Percentiles rank a stretch among this genome's conserved stretches.
Evolutionary conservation across 2,329 filamentous ascomycete species (phyloP).

Genomic region (Trichophyton simii): DNA sequence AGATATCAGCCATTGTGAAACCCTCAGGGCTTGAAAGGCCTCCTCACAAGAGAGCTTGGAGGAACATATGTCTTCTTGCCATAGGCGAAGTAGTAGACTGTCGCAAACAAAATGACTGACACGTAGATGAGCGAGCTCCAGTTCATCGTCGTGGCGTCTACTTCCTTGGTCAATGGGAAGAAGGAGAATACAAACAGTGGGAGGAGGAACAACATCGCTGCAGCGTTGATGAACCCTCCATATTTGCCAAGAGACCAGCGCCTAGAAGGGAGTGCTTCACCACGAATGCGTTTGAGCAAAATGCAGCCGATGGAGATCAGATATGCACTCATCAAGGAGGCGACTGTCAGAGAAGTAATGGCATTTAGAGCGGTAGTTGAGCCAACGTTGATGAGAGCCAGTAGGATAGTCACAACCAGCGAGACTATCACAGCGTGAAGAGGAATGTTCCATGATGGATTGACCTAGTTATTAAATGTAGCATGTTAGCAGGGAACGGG

Average conservation of each 20-base stretch:
- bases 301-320: constrained; percentile 38
- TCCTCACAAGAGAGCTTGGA: constrained; percentile 26
- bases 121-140: constrained; percentile 38
- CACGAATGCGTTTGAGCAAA: constrained; percentile 30
- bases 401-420: constrained; percentile 31
- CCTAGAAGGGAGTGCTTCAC: constrained; percentile 30
- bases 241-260: constrained; percentile 36
- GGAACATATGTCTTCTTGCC: constrained; percentile 32
- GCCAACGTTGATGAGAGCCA: constrained; percentile 42
- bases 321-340: constrained; percentile 32
- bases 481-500: background rate
- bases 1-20: background rate
- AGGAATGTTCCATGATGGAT: constrained; percentile 31
- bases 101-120: constrained; percentile 32
- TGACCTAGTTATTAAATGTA: constrained; percentile 20
- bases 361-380: constrained; percentile 35
- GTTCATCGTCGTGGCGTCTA: constrained; percentile 33
- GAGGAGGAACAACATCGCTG: constrained; percentile 29
- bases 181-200: constrained; percentile 34
- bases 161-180: constrained; percentile 29
- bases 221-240: constrained; percentile 34
- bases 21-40: constrained; percentile 10
- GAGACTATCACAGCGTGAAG: constrained; percentile 38
- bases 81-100: constrained; percentile 31
- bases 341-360: constrained; percentile 33